Conservation (phyloP, 2,329 filamentous ascomycete species). For the Didymella glomerata region DNA sequence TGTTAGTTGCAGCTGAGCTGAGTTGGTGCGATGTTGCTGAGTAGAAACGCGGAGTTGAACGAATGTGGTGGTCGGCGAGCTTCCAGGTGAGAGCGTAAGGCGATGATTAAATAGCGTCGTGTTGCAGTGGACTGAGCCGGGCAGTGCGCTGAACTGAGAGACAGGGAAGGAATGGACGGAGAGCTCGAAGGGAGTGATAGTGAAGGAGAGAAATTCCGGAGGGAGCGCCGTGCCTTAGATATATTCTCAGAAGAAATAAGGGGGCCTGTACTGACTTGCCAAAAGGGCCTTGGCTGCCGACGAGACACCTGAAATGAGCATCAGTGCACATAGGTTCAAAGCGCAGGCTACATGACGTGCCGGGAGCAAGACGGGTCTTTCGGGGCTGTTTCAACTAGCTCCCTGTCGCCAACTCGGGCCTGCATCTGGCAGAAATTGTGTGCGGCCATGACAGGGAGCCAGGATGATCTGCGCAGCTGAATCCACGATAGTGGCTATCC, state of each 20-base stretch:
- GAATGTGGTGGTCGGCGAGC: slow-evolving; percentile 33
- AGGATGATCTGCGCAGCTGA: slow-evolving; percentile 42
- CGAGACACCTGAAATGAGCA: slow-evolving; percentile 53
- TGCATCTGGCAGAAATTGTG: slow-evolving; percentile 37
- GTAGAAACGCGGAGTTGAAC: slow-evolving; percentile 22
- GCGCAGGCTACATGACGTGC: slow-evolving; percentile 52
- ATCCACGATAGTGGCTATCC: slow-evolving; percentile 35
- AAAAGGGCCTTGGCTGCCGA: slow-evolving; percentile 47
- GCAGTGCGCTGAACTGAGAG: slow-evolving; percentile 34
- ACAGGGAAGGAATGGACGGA: slow-evolving; percentile 35
- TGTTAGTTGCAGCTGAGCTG: slow-evolving; percentile 38
- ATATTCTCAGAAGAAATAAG: slow-evolving; percentile 42
- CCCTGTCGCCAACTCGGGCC: slow-evolving; percentile 40
- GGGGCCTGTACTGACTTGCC: slow-evolving; percentile 43
- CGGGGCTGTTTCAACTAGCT: slow-evolving; percentile 50
- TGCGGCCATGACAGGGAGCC: slow-evolving; percentile 33
- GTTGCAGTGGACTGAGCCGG: slow-evolving; percentile 42
- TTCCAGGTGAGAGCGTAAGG: slow-evolving; percentile 20
- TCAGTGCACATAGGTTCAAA: slow-evolving; percentile 47
- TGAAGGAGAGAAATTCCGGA: slow-evolving; percentile 36
- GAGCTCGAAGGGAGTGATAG: slow-evolving; percentile 38
- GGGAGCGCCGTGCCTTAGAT: slow-evolving; percentile 43
- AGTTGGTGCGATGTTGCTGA: slow-evolving; percentile 27
- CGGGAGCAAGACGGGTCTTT: slow-evolving; percentile 49
- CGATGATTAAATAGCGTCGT: slow-evolving; percentile 41